Evolutionary conservation across 1,139 yeast species (phyloP).

Genomic region (Suzukiozyma palmioleophila): DNA sequence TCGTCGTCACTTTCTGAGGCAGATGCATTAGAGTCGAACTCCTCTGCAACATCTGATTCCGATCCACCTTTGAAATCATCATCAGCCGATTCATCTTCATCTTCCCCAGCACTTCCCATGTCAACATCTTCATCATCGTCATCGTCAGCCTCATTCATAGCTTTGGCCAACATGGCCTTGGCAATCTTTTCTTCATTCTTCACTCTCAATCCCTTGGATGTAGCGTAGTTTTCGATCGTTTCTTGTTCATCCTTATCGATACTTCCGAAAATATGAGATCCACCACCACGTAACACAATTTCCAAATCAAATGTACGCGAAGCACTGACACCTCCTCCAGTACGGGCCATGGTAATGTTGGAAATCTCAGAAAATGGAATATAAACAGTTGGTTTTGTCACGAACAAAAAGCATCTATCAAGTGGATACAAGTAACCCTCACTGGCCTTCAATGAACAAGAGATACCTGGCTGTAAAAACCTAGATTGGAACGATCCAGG

Average conservation of each 20-base stretch:
- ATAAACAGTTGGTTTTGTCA: slow-evolving; percentile 91
- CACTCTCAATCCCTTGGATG: slow-evolving; percentile 71
- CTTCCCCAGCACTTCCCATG: slow-evolving; percentile 71
- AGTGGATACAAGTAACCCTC: slow-evolving; percentile 91
- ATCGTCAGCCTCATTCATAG: slow-evolving; percentile 65
- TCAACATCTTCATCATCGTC: slow-evolving; percentile 55
- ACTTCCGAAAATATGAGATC: slow-evolving; percentile 80
- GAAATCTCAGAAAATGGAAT: slow-evolving; percentile 83
- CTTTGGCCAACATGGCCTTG: slow-evolving; percentile 72
- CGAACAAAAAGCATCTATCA: slow-evolving; percentile 85
- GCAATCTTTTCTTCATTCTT: slow-evolving; percentile 90
- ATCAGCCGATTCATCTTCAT: slow-evolving; percentile 65
- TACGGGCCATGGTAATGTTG: slow-evolving; percentile 78
- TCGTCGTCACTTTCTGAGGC: slow-evolving; percentile 34
- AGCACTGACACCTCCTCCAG: slow-evolving; percentile 74
- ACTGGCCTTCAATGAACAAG: slow-evolving; percentile 90
- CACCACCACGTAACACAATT: slow-evolving; percentile 61
- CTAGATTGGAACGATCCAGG: slow-evolving; percentile 84
- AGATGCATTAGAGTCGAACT: slow-evolving; percentile 71
- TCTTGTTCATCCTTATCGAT: slow-evolving; percentile 89
- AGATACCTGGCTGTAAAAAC: slow-evolving; percentile 74
- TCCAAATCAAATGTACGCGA: slow-evolving; percentile 93
- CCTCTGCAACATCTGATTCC: slow-evolving; percentile 78
- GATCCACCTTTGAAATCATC: slow-evolving; percentile 64
- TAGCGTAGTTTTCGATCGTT: slow-evolving; percentile 68